Conservation (phyloP, 495 filamentous ascomycete species). For the Alectoria sarmentosa region DNA sequence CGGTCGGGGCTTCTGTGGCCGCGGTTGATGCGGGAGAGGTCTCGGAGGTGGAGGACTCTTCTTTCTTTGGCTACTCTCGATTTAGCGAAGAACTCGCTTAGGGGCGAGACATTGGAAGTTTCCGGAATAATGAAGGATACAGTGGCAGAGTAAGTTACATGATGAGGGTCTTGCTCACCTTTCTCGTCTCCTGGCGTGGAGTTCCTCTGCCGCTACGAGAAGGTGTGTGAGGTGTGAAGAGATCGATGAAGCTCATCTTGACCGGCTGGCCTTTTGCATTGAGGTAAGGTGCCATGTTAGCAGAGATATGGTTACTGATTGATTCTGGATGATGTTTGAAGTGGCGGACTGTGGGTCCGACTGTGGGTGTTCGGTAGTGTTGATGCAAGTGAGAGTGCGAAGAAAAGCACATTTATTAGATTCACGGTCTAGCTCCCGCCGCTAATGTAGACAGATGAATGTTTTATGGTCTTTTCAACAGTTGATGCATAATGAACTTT, state of each 20-base stretch:
- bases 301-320: neutral
- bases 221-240: neutral
- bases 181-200: neutral
- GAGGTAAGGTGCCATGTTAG: neutral
- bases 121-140: neutral
- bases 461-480: neutral
- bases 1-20: neutral
- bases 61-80: neutral
- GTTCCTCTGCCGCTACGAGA: neutral
- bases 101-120: neutral
- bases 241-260: conserved; percentile 6
- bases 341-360: neutral
- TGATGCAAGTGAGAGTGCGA: neutral
- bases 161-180: neutral
- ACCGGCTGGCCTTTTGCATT: conserved; percentile 1
- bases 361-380: neutral
- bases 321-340: neutral
- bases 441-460: neutral
- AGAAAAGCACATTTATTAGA: neutral
- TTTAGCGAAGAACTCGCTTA: neutral
- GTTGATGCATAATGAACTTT: neutral
- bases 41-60: neutral
- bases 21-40: neutral
- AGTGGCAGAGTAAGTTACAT: neutral
- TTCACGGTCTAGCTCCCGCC: neutral